Conservation (phyloP, 116 monocot genomes). For the Cymodocea nodosa region DNA sequence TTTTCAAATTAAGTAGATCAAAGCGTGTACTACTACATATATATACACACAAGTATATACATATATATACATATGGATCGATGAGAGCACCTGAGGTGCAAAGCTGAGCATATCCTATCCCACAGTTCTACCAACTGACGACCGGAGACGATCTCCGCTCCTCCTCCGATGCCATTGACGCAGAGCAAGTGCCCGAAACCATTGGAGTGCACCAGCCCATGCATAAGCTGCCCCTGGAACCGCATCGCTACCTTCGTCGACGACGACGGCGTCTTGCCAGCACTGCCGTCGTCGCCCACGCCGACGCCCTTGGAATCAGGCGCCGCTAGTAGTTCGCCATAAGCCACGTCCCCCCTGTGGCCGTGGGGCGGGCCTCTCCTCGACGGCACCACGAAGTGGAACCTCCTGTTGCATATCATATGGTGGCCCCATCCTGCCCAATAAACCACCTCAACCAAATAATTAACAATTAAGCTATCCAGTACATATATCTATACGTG, state of each 20-base stretch:
- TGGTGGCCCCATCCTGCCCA: constrained; percentile 73
- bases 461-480: too few species aligned
- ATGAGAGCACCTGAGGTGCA: constrained; percentile 44
- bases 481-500: too few species aligned
- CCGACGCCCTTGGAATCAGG: neutral
- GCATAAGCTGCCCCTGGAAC: constrained; percentile 29
- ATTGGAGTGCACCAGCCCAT: constrained; percentile 70
- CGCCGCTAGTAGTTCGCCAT: too few species aligned
- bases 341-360: neutral
- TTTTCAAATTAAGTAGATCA: neutral
- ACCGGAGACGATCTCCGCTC: constrained; percentile 57
- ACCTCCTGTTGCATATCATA: constrained; percentile 67
- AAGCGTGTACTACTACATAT: neutral
- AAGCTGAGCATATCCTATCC: constrained; percentile 56
- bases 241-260: constrained; percentile 9
- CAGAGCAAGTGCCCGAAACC: constrained; percentile 75
- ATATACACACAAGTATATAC: neutral
- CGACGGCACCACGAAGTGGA: constrained; percentile 63
- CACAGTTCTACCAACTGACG: constrained; percentile 58
- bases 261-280: too few species aligned
- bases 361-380: constrained; percentile 10
- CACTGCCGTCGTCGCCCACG: too few species aligned
- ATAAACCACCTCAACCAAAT: too few species aligned
- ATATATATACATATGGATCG: neutral
- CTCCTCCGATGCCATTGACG: constrained; percentile 63